Evolutionary conservation across 805 yeast species (phyloP), one percentile per base, ranked within the genome.

Genomic region (Sugiyamaella floridensis): DNA sequence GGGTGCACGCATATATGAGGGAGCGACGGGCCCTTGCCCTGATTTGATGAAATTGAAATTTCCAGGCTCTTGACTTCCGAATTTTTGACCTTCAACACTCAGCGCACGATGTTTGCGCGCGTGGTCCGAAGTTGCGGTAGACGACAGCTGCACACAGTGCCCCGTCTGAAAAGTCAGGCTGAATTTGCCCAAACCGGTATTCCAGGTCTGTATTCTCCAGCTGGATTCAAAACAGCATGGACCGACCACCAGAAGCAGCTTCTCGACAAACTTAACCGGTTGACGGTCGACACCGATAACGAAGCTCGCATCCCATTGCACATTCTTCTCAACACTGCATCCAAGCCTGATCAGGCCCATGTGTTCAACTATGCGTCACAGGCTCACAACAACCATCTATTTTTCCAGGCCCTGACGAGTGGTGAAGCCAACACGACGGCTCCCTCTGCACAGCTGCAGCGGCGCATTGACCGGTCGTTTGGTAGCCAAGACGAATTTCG

Each of bases 361-460:
- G 69, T 80, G n/a, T 90, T 84, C 76, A 93, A 90, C 70, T 80
- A 77, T 63, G 97, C 98, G 2, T 86, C 96, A 4, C 95, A 86
- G 66, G 83, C 89, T 2, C 92, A 86, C 72, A 90, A 89, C 71
- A 93, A 93, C 72, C 99, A 92, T 70, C 76, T 93, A 48, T 89
- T 86, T 62, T 82, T 89, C 51, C 81, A 85, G 67, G 86, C 85
- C 63, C 71, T 83, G 48, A 55, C 59, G 6, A 50, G 61, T 2
- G 52, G 65, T 9, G 57, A 52, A 28, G 54, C 60, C 16, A 61
- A 55, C 49, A 37, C 19, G 9, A 55, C 56, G 7, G 63, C 50
- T 73, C 79, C 51, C 68, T 53, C 60, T 20, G 55, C 61, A 42
- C 58, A 53, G 19, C 60, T 63, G 41, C 50, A 32, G 45, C 47